phyloP scores from a whole-genome alignment of 2,329 filamentous ascomycete species.

The Coniochaeta pulveracea region DNA sequence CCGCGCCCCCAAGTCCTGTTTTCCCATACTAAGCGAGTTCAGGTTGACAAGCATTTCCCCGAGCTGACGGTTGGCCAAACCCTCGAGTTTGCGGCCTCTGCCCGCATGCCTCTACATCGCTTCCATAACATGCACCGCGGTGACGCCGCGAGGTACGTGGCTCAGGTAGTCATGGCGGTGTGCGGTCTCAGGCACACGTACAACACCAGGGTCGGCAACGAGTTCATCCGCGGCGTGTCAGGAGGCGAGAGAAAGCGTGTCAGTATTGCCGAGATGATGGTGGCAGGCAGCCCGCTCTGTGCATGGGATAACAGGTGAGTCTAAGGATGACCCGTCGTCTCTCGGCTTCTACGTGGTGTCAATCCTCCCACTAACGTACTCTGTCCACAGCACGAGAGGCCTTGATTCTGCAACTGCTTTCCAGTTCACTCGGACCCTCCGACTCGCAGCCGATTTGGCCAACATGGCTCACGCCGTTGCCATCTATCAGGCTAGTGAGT shows the following conservation, averaged over 20 bases:
- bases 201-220: slow-evolving; percentile 61
- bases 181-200: slow-evolving; percentile 61
- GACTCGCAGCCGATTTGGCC: not conserved
- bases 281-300: slow-evolving; percentile 49
- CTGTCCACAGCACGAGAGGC: not conserved
- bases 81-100: slow-evolving; percentile 57
- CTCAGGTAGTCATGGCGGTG: slow-evolving; percentile 31
- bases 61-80: slow-evolving; percentile 64
- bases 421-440: slow-evolving; percentile 2
- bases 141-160: slow-evolving; percentile 48
- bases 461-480: slow-evolving; percentile 41
- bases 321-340: too few species aligned
- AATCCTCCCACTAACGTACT: slow-evolving; percentile 1
- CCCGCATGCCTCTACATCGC: slow-evolving; percentile 40
- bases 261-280: slow-evolving; percentile 64
- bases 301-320: not conserved
- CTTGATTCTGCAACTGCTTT: not conserved
- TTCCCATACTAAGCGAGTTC: too few species aligned
- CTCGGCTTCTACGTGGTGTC: slow-evolving; percentile 4
- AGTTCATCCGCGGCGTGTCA: slow-evolving; percentile 58
- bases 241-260: slow-evolving; percentile 68
- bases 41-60: slow-evolving; percentile 63
- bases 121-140: slow-evolving; percentile 29
- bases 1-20: too few species aligned
- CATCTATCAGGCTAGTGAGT: slow-evolving; percentile 61